Evolutionary conservation across 2,329 filamentous ascomycete species (phyloP).

Genomic region (Botryosphaeria dothidea): DNA sequence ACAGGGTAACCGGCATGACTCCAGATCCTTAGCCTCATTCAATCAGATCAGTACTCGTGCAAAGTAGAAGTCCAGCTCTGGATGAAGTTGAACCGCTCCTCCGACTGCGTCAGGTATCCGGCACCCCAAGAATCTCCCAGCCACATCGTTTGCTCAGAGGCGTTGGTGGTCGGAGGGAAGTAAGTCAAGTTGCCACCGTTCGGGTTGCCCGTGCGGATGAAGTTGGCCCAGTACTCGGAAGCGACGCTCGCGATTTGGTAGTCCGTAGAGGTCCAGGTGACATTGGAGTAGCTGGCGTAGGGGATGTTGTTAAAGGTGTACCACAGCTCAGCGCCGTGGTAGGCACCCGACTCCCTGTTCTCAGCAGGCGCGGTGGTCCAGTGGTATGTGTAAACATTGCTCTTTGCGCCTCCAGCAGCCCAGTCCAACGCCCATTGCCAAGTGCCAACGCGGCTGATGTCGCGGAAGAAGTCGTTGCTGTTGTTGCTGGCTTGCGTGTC

Average conservation of each 20-base stretch:
- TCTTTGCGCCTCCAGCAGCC: slow-evolving; percentile 20
- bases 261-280: slow-evolving; percentile 31
- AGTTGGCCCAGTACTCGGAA: slow-evolving; percentile 14
- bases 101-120: not conserved
- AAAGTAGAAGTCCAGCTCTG: slow-evolving; percentile 5
- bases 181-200: not conserved
- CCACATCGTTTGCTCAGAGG: slow-evolving; percentile 1
- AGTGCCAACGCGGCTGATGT: slow-evolving; percentile 30
- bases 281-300: slow-evolving; percentile 20
- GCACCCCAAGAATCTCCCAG: slow-evolving; percentile 4
- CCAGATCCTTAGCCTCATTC: too few species aligned
- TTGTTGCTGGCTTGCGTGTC: slow-evolving; percentile 20
- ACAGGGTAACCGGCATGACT: too few species aligned
- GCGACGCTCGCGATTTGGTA: slow-evolving; percentile 26
- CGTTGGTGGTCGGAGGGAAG: not conserved
- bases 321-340: slow-evolving; percentile 42
- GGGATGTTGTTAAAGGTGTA: slow-evolving; percentile 42
- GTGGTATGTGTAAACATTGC: slow-evolving; percentile 38
- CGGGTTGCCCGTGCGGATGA: slow-evolving; percentile 10
- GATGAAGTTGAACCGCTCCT: not conserved
- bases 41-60: not conserved
- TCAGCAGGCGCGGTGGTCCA: slow-evolving; percentile 40
- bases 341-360: slow-evolving; percentile 36
- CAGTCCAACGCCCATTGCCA: slow-evolving; percentile 28
- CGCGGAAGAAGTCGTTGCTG: slow-evolving; percentile 21